Conservation (phyloP, 78 protist species). For the Dictyostelium capitatum region DNA sequence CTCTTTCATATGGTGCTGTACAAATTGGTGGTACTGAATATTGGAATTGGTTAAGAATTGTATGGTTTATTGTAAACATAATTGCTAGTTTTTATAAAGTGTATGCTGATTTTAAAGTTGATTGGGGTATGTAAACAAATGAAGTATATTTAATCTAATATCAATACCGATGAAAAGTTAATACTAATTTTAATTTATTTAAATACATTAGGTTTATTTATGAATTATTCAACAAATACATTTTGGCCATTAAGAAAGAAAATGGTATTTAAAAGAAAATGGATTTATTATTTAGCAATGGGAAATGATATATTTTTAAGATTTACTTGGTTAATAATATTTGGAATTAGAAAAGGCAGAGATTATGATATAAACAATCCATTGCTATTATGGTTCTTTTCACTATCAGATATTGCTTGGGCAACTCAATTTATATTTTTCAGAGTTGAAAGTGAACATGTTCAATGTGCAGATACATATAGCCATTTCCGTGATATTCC, state of each 20-base stretch:
- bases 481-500: constrained; percentile 25
- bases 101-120: constrained; percentile 63
- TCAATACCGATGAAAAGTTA: too few species aligned
- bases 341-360: constrained; percentile 27
- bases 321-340: constrained; percentile 64
- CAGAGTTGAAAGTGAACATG: constrained; percentile 67
- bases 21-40: constrained; percentile 1
- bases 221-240: constrained; percentile 9
- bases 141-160: too few species aligned
- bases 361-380: constrained; percentile 46
- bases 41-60: constrained; percentile 30
- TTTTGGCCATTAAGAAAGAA: constrained; percentile 59
- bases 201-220: constrained; percentile 25
- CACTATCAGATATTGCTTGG: constrained; percentile 55
- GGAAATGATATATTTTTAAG: constrained; percentile 36
- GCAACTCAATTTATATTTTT: constrained; percentile 67
- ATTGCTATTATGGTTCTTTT: constrained; percentile 45
- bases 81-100: constrained; percentile 60
- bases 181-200: too few species aligned
- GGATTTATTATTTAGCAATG: constrained; percentile 63
- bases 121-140: constrained; percentile 74
- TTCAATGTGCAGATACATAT: constrained; percentile 50
- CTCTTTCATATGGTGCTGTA: constrained; percentile 28
- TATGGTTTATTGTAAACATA: constrained; percentile 34
- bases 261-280: constrained; percentile 42